A percentile compares a stretch with the other conserved stretches of the same genome.
Evolutionary conservation across 129 eudicot genomes (phyloP).

Genomic region (Scalesia atractyloides): DNA sequence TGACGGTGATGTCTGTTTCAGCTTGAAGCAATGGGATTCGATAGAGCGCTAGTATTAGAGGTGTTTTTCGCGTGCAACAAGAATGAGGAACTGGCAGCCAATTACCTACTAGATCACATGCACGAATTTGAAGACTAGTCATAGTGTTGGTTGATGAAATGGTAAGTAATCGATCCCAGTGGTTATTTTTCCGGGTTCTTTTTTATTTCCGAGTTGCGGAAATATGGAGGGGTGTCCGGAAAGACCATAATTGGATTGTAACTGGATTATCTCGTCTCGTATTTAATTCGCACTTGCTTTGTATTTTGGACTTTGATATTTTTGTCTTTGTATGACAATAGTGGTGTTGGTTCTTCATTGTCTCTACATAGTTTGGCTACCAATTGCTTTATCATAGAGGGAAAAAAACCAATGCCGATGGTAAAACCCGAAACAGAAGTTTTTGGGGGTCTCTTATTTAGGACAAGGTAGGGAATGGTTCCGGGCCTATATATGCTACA

Average conservation of each 20-base stretch:
- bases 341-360: too few relatives aligned
- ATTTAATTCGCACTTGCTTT: slow-evolving; percentile 32
- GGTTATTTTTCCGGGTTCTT: slow-evolving; percentile 25
- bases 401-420: too few relatives aligned
- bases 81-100: slow-evolving; percentile 85
- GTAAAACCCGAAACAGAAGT: too few relatives aligned
- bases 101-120: slow-evolving; percentile 79
- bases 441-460: too few relatives aligned
- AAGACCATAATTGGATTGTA: slow-evolving; percentile 28
- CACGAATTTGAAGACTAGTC: slow-evolving; percentile 64
- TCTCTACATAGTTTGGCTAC: too few relatives aligned
- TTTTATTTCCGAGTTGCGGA: slow-evolving; percentile 29
- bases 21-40: slow-evolving; percentile 91
- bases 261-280: slow-evolving; percentile 26
- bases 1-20: slow-evolving; percentile 17
- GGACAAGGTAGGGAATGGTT: too few relatives aligned
- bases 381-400: too few relatives aligned
- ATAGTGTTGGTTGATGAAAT: slow-evolving; percentile 23
- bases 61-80: slow-evolving; percentile 88
- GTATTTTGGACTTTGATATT: slow-evolving; percentile 26
- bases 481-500: too few relatives aligned
- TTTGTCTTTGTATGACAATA: not conserved
- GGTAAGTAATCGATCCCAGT: slow-evolving; percentile 33
- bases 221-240: slow-evolving; percentile 28
- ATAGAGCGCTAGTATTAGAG: slow-evolving; percentile 62